phyloP scores from a whole-genome alignment of 805 yeast genomes.

The Pichia exigua region DNA sequence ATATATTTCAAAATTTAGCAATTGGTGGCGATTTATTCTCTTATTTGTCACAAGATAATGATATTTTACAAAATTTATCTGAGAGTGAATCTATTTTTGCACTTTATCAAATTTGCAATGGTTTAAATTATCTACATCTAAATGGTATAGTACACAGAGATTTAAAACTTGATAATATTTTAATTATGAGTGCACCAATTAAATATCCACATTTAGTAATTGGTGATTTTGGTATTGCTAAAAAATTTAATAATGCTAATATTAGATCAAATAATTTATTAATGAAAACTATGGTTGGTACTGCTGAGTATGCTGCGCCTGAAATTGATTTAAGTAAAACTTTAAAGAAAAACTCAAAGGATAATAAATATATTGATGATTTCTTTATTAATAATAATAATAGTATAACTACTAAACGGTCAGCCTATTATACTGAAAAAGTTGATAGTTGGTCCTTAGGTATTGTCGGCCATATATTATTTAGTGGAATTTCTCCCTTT shows the following conservation, averaged over 20 bases:
- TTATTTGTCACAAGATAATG: conserved; percentile 63
- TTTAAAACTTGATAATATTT: conserved; percentile 59
- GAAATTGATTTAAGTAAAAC: conserved; percentile 43
- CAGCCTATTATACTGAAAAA: conserved; percentile 35
- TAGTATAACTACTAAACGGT: no score
- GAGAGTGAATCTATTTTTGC: conserved; percentile 50
- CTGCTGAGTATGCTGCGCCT: conserved; percentile 69
- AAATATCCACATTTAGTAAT: conserved; percentile 46
- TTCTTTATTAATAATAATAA: neutral
- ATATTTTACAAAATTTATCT: conserved; percentile 32
- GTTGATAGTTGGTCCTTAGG: conserved; percentile 72
- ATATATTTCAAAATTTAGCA: conserved; percentile 89
- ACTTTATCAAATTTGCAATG: conserved; percentile 48
- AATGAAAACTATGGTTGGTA: conserved; percentile 30
- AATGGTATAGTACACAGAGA: conserved; percentile 58
- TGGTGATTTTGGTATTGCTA: conserved; percentile 61
- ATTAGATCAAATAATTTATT: neutral
- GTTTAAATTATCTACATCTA: conserved; percentile 46
- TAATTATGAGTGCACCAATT: conserved; percentile 45
- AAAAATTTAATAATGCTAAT: conserved; percentile 9
- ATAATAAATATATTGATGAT: neutral
- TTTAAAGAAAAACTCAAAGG: neutral
- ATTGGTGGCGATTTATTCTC: conserved; percentile 95
- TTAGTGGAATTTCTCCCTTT: conserved; percentile 61
- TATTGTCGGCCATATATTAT: conserved; percentile 47